phyloP scores from a whole-genome alignment of 306 rosid genomes.

The Arachis stenosperma region DNA sequence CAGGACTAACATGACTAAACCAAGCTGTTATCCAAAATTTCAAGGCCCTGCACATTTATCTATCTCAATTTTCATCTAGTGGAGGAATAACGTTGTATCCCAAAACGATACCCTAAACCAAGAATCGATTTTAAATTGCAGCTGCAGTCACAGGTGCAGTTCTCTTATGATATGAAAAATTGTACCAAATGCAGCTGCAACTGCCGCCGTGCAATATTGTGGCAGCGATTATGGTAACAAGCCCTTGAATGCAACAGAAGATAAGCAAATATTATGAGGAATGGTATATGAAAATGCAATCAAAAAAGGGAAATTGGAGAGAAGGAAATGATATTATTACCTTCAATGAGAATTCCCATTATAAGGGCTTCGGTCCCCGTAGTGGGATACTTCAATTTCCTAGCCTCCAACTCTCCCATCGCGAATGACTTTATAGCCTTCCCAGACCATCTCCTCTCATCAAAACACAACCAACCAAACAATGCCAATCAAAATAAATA shows the following conservation, averaged over 20 bases:
- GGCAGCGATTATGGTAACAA: not conserved
- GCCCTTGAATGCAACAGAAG: constrained; percentile 3
- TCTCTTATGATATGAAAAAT: too few relatives aligned
- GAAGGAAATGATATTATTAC: constrained; percentile 34
- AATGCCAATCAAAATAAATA: not conserved
- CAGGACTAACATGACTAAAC: not conserved
- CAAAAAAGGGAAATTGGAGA: not conserved
- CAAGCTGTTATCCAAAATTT: not conserved
- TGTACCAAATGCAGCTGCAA: too few relatives aligned
- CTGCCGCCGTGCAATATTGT: too few relatives aligned
- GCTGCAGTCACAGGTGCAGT: too few relatives aligned
- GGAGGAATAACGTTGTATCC: not conserved
- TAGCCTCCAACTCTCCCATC: constrained; percentile 70
- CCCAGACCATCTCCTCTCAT: constrained; percentile 76
- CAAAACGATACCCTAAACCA: constrained; percentile 4
- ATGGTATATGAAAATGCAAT: constrained; percentile 4
- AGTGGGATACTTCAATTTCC: constrained; percentile 64
- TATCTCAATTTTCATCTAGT: not conserved
- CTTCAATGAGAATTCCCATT: constrained; percentile 79
- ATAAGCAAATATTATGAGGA: not conserved
- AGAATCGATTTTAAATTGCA: not conserved
- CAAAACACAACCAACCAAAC: not conserved
- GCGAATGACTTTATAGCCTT: constrained; percentile 77
- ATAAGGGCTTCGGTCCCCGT: constrained; percentile 77
- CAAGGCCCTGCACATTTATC: not conserved